phyloP scores from a whole-genome alignment of 192 early-diverging fungal species.

The Umbelopsis isabellina region DNA sequence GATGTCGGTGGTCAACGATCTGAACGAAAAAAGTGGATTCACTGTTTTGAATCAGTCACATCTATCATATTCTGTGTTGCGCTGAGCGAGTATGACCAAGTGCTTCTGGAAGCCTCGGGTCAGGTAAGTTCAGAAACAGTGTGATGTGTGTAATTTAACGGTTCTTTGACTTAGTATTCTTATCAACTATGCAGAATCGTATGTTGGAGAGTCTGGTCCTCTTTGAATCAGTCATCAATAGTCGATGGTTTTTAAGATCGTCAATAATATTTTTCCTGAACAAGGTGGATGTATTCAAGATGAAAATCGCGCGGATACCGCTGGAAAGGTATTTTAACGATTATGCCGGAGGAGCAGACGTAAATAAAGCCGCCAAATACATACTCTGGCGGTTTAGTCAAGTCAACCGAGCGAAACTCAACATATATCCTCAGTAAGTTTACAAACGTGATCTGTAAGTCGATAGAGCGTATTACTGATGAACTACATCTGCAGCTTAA shows the following conservation, averaged over 20 bases:
- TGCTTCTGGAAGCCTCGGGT: conserved; percentile 71
- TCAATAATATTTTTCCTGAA: conserved; percentile 86
- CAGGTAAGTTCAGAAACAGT: conserved; percentile 32
- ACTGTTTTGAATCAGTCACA: conserved; percentile 73
- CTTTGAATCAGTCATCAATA: conserved; percentile 86
- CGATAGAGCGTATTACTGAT: not conserved
- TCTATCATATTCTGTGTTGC: conserved; percentile 88
- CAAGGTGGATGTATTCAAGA: conserved; percentile 80
- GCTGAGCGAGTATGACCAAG: conserved; percentile 85
- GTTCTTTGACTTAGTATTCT: not conserved
- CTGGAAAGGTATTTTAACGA: conserved; percentile 80
- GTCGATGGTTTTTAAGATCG: conserved; percentile 81
- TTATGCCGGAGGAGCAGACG: conserved; percentile 71
- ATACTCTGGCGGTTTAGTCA: conserved; percentile 90
- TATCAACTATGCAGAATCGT: conserved; percentile 59
- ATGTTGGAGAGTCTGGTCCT: conserved; percentile 83
- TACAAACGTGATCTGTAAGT: not conserved
- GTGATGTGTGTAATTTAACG: not conserved
- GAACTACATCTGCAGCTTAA: conserved; percentile 55
- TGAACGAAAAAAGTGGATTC: conserved; percentile 77
- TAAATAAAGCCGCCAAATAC: conserved; percentile 83
- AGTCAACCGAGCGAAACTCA: conserved; percentile 79
- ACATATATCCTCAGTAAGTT: conserved; percentile 81
- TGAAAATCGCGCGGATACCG: conserved; percentile 71
- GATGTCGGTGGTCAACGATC: conserved; percentile 77